Evolutionary conservation across 2,329 filamentous ascomycete genomes (phyloP), one percentile per base, ranked within the genome.

Genomic region (Plectosphaerella cucumerina): DNA sequence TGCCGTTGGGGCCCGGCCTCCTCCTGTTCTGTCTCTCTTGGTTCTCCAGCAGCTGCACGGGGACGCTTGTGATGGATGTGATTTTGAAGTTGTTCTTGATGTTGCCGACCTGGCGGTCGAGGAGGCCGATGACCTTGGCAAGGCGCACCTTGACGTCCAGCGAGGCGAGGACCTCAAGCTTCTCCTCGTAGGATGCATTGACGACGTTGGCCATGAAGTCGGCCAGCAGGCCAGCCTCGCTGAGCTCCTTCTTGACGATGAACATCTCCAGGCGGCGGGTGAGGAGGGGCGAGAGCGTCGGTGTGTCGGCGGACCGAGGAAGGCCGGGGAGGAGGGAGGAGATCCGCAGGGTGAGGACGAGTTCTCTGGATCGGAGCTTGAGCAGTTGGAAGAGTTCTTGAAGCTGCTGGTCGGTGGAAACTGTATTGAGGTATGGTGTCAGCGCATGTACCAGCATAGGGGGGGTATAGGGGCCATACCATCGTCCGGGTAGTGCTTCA

Each of bases 121-220:
- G 72, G 33, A 97, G 78, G 62, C 92, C 89, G 51, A 95, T 86
- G 15, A 96, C 90, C 60, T 86, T 87, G 56, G 87, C 83, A 49
- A 97, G 77, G 35, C 94, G 81, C 44, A 87, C 82, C 59, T 89
- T 88, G 44, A 94, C 76, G 60, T 92, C 85, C 5, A 95, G 70
- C 1, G 91, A 85, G n/a, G 90, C 83, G 34, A 99, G 75, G 15
- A 99, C 82, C 50, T 89, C 84, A 49, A 99, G 77, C 68, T 96
- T 97, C 65, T 99, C 94, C 66, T 96, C 90, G 56, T 95, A 88
- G 10, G 84, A 87, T 47, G 88, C 86, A 56, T 96, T 90, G 3
- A 96, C 82, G 21, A 97, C 81, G 64, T 96, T 96, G 37, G 90
- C 87, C 90, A 99, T 97, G 66, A 97, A 97, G 66, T 99, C 94